Percentiles rank a stretch among this genome's conserved stretches.
phyloP scores from a whole-genome alignment of 768 basidiomycete species.

The Hysterangium stoloniferum region DNA sequence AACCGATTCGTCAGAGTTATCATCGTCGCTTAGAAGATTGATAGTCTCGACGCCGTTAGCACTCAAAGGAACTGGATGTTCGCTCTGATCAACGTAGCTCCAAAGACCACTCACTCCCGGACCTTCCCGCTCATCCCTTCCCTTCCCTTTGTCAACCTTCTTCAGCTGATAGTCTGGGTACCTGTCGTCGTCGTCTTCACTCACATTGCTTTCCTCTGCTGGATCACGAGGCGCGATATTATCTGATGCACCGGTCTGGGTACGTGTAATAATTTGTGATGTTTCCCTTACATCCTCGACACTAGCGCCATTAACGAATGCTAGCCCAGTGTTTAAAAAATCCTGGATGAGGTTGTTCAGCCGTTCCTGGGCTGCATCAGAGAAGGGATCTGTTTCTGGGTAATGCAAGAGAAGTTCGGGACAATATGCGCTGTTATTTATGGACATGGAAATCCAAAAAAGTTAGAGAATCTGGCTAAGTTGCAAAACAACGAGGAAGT shows the following conservation, averaged over 20 bases:
- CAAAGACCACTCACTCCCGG: background rate
- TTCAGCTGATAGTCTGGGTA: too few relatives aligned
- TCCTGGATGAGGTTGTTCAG: background rate
- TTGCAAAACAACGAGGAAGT: too few relatives aligned
- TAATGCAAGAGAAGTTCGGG: background rate
- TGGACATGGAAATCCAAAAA: too few relatives aligned
- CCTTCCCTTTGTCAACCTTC: conserved; percentile 4
- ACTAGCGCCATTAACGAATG: background rate
- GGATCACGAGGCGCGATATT: background rate
- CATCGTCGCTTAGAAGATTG: background rate
- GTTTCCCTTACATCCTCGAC: background rate
- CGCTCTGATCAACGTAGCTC: background rate
- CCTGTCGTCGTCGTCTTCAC: background rate
- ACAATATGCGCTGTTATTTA: background rate
- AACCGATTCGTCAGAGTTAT: background rate
- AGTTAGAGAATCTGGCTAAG: too few relatives aligned
- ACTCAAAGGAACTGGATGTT: background rate
- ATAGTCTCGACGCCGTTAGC: background rate
- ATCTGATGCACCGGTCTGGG: background rate
- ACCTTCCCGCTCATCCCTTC: conserved; percentile 3
- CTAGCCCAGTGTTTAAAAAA: background rate
- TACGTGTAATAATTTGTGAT: too few relatives aligned
- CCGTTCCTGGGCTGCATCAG: background rate
- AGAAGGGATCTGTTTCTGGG: conserved; percentile 2
- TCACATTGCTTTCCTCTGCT: background rate